Base-by-base conservation (phyloP, 345 rosid genomes). In the Syzygium grande region DNA sequence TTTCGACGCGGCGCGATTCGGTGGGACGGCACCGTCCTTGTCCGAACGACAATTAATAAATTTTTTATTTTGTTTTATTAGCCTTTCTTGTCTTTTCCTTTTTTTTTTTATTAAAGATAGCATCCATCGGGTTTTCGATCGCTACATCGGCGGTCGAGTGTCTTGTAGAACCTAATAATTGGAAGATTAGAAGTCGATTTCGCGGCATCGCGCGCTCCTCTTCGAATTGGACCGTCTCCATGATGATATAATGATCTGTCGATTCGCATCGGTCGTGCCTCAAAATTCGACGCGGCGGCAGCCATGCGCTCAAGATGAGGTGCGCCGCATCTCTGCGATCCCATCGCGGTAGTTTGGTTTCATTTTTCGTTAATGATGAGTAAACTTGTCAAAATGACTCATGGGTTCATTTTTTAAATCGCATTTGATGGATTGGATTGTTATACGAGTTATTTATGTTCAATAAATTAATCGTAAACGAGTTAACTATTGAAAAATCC, bases 71-170 rank as follows among this genome's bases (percentile, higher is more conserved):
- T 3, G 14, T 14, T n/a, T n/a, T 12, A 61, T 61, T 61, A 12
- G 46, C 10, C 12, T 11, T 1, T 59, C 16, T 59, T 12, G 3
- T 14, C 17, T 15, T 14, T 14, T 0, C 0, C 13, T 61, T 34
- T 9, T n/a, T 43, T 4, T 41, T 41, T 43, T 43, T 43, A 1
- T 43, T 5, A 6, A 61, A n/a, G 19, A 13, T 6, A 8, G 14
- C 38, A 61, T n/a, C 38, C 19, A 0, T 29, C 73, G 5, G 0
- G 6, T 61, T n/a, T 61, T n/a, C 73, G 7, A n/a, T 61, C 38
- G 38, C 14, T 27, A 61, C 49, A 73, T 73, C 83, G 25, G 17
- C 5, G 15, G 2, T 34, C 25, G 25, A 34, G 0, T 17, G 43
- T 17, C n/a, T n/a, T 17, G 3, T 30, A 9, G 7, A 17, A 3